These are phyloP conservation scores for Phytophthora megakarya DNA, from an alignment of 352 stramenopile species.

Conservation along the genomic window DNA sequence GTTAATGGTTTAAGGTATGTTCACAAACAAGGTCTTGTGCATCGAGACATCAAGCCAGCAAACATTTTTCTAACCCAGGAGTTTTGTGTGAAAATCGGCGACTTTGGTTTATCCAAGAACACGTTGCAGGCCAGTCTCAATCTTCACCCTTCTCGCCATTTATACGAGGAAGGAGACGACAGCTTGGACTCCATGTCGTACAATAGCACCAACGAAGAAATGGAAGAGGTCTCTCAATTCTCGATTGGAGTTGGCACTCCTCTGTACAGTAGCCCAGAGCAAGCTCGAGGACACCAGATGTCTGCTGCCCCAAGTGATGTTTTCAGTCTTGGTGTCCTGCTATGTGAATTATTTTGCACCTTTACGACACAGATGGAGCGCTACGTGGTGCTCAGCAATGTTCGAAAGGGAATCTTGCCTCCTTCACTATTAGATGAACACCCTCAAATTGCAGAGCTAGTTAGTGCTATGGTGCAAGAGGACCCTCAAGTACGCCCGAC, in stretches of 20 bases:
- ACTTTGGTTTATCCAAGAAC: conserved; percentile 84
- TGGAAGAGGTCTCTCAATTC: conserved; percentile 41
- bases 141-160: conserved; percentile 58
- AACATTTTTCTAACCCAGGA: conserved; percentile 83
- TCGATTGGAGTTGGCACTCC: conserved; percentile 78
- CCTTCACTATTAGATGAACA: conserved; percentile 35
- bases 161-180: conserved; percentile 43
- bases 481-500: conserved; percentile 48
- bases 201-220: conserved; percentile 31
- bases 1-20: conserved; percentile 80
- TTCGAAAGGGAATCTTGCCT: conserved; percentile 50
- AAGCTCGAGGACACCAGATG: conserved; percentile 46
- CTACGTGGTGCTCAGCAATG: conserved; percentile 55
- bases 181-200: conserved; percentile 28
- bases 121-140: conserved; percentile 62
- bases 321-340: conserved; percentile 73
- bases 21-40: conserved; percentile 70
- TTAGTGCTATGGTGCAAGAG: conserved; percentile 55
- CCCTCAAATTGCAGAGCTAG: conserved; percentile 49
- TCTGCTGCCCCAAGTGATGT: conserved; percentile 66
- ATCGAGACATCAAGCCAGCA: conserved; percentile 82
- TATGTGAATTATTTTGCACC: conserved; percentile 76
- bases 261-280: conserved; percentile 79
- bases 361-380: conserved; percentile 87
- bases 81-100: conserved; percentile 81